phyloP scores from a whole-genome alignment of 2,329 filamentous ascomycete genomes.

The Arthrinium phaeospermum region DNA sequence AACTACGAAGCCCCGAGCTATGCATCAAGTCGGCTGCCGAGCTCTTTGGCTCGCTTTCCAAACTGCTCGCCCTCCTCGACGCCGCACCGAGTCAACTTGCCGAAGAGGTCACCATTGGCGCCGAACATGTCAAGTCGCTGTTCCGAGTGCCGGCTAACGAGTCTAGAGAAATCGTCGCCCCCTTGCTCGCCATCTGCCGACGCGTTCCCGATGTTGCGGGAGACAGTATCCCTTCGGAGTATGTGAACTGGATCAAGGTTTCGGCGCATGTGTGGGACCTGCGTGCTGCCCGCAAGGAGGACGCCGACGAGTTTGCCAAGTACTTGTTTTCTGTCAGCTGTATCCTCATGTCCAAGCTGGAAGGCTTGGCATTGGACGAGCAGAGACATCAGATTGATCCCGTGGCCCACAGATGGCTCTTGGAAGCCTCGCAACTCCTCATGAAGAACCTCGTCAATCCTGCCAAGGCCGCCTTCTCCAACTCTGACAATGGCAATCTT shows the following conservation, averaged over 20 bases:
- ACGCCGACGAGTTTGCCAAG: conserved; percentile 54
- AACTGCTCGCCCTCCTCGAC: conserved; percentile 53
- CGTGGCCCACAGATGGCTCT: conserved; percentile 48
- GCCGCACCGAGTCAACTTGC: conserved; percentile 36
- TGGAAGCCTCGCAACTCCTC: conserved; percentile 55
- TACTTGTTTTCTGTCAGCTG: conserved; percentile 49
- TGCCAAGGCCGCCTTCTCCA: conserved; percentile 53
- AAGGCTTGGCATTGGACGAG: conserved; percentile 34
- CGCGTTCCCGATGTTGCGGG: conserved; percentile 41
- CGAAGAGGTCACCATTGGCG: conserved; percentile 57
- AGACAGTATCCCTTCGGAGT: conserved; percentile 42
- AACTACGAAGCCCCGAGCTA: conserved; percentile 45
- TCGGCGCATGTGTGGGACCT: conserved; percentile 58
- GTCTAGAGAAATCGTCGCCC: conserved; percentile 50
- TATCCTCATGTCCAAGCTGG: conserved; percentile 49
- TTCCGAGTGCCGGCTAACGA: conserved; percentile 58
- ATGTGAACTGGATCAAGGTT: conserved; percentile 54
- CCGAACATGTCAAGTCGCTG: conserved; percentile 63
- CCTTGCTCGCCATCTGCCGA: conserved; percentile 53
- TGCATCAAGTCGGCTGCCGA: conserved; percentile 55
- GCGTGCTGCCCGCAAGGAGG: conserved; percentile 55
- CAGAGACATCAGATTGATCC: conserved; percentile 25
- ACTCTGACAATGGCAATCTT: conserved; percentile 42
- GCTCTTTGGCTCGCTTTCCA: conserved; percentile 52
- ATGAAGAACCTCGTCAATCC: conserved; percentile 58